Base-by-base conservation (phyloP, 768 basidiomycete species). In the Boletus subparvulus region DNA sequence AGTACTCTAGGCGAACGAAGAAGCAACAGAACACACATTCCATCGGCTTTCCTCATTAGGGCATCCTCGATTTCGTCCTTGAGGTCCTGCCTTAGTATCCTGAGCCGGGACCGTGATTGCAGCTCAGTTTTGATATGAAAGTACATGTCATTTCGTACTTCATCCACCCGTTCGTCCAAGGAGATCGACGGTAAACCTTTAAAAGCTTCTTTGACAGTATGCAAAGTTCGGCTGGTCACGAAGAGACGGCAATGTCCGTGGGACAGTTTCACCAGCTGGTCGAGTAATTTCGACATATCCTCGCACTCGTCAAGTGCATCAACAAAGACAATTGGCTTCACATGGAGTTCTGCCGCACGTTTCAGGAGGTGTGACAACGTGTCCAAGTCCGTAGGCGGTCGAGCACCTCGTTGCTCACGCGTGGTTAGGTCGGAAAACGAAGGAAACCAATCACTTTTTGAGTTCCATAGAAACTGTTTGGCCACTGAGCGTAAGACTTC, bases 241-340 rank as follows among this genome's bases (percentile, higher is more conserved):
- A 61, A 59, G n/a, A 60, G 10, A 17, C 42, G 50, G 14, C 46
- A 37, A 14, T 14, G 41, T 26, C 49, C 54, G 1, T 28, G 32
- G 16, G n/a, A 3, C 32, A 55, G 32, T 6, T 41, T 28, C 13
- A 9, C 13, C 6, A 52, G 45, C 6, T 30, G n/a, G 4, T 10
- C 16, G 6, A 62, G 51, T 17, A 60, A 7, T 2, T 50, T 4
- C 10, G 41, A 4, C 3, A 49, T 14, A 2, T 60, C 43, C 17
- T 55, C 43, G 41, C 61, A 61, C 21, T 62, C 52, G 14, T 61
- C 59, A 3, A 62, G 50, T n/a, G 60, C 60, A 6, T 62, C 61
- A 8, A 62, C 52, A 17, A 55, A 28, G 17, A 58, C 19, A 1
- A 54, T 41, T 28, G 61, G 59, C n/a, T 32, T 24, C 2, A 12